These are phyloP conservation scores for Carex scoparia DNA, from an alignment of 176 grass and related monocot species.

Conservation along the genomic window DNA sequence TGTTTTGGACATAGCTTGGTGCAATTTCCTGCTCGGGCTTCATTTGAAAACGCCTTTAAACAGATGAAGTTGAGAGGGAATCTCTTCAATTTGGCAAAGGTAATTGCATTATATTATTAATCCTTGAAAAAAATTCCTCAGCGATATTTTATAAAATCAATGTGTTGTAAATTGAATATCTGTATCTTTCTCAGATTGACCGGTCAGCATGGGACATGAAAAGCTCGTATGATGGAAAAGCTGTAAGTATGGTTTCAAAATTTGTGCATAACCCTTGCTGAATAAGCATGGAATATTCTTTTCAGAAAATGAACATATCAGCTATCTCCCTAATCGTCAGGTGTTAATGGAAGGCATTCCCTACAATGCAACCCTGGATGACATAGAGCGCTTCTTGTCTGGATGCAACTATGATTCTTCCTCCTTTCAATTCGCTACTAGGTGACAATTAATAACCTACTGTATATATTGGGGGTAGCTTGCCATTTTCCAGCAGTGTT, in stretches of 20 bases:
- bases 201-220: conserved; percentile 61
- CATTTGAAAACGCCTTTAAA: conserved; percentile 36
- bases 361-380: conserved; percentile 47
- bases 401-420: conserved; percentile 62
- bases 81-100: conserved; percentile 51
- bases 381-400: conserved; percentile 77
- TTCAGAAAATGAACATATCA: background rate
- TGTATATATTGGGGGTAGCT: background rate
- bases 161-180: conserved; percentile 15
- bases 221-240: conserved; percentile 60
- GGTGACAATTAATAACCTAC: conserved; percentile 26
- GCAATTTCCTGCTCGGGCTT: conserved; percentile 62
- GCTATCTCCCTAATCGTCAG: conserved; percentile 21
- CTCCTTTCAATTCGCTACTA: conserved; percentile 49
- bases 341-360: conserved; percentile 82
- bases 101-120: conserved; percentile 15
- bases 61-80: conserved; percentile 42
- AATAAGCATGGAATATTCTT: background rate
- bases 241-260: conserved; percentile 50
- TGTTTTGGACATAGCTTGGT: conserved; percentile 47
- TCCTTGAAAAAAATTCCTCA: conserved; percentile 5
- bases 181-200: conserved; percentile 38
- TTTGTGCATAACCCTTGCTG: background rate
- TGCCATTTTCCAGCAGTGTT: background rate
- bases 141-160: conserved; percentile 18